phyloP scores from a whole-genome alignment of 2,329 filamentous ascomycete genomes.

The Trichoderma aggressivum region DNA sequence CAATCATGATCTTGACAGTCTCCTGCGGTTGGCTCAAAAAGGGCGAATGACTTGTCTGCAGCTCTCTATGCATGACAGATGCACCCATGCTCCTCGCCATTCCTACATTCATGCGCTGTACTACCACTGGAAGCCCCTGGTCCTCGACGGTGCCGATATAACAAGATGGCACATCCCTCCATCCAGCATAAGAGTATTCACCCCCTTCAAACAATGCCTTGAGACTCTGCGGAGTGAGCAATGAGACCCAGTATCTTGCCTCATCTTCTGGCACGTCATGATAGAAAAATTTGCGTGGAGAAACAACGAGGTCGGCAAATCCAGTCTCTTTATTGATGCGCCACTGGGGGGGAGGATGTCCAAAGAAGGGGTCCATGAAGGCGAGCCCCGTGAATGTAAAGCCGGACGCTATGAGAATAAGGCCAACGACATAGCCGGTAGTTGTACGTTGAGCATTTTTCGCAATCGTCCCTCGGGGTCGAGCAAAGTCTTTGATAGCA shows the following conservation, averaged over 20 bases:
- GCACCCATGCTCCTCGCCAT: conserved; percentile 6
- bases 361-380: conserved; percentile 2
- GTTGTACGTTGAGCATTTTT: neutral
- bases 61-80: neutral
- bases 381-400: neutral
- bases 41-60: neutral
- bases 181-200: neutral
- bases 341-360: neutral
- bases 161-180: neutral
- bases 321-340: neutral
- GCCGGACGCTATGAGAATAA: conserved; percentile 4
- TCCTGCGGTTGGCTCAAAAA: neutral
- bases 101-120: conserved; percentile 1
- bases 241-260: neutral
- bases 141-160: conserved; percentile 3
- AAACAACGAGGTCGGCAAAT: neutral
- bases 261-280: conserved; percentile 1
- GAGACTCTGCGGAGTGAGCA: neutral
- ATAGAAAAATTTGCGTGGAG: neutral
- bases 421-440: neutral
- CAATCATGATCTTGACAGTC: neutral
- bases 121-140: neutral
- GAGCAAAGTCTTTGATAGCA: neutral
- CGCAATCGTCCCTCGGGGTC: neutral
- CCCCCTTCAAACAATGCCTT: neutral